phyloP scores from a whole-genome alignment of 1,284 basidiomycete species.

The Cronartium ribicola region DNA sequence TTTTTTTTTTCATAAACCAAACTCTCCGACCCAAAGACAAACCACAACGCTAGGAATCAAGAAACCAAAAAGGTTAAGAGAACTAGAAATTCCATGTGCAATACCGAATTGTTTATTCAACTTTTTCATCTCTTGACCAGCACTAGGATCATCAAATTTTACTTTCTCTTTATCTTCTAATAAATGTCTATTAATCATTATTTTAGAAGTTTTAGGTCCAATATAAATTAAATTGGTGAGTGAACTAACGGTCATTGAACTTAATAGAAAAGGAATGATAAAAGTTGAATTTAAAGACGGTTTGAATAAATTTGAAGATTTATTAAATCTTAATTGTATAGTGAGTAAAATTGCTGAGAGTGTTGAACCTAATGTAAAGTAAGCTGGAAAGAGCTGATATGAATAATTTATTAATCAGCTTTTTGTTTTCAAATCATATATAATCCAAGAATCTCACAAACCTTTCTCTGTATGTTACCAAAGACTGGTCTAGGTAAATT shows the following conservation, averaged over 20 bases:
- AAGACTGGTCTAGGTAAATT: constrained; percentile 62
- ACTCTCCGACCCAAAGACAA: constrained; percentile 29
- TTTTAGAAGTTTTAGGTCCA: constrained; percentile 52
- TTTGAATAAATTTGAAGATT: constrained; percentile 57
- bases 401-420: background rate
- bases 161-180: constrained; percentile 71
- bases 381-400: constrained; percentile 67
- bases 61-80: constrained; percentile 27
- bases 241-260: constrained; percentile 26
- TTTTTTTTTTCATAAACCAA: constrained; percentile 1
- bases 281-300: constrained; percentile 50
- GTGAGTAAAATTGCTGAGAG: constrained; percentile 61
- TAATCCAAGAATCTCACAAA: background rate
- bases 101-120: constrained; percentile 33
- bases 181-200: constrained; percentile 67
- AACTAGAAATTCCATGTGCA: constrained; percentile 27
- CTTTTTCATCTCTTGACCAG: constrained; percentile 52
- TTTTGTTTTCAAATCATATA: background rate
- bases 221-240: constrained; percentile 55
- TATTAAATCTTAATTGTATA: constrained; percentile 65
- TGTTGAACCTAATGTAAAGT: constrained; percentile 63
- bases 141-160: constrained; percentile 61
- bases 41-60: constrained; percentile 20
- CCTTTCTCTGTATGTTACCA: constrained; percentile 61
- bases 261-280: constrained; percentile 19